phyloP scores from a whole-genome alignment of 2,329 filamentous ascomycete genomes.

The Apiospora hydei region DNA sequence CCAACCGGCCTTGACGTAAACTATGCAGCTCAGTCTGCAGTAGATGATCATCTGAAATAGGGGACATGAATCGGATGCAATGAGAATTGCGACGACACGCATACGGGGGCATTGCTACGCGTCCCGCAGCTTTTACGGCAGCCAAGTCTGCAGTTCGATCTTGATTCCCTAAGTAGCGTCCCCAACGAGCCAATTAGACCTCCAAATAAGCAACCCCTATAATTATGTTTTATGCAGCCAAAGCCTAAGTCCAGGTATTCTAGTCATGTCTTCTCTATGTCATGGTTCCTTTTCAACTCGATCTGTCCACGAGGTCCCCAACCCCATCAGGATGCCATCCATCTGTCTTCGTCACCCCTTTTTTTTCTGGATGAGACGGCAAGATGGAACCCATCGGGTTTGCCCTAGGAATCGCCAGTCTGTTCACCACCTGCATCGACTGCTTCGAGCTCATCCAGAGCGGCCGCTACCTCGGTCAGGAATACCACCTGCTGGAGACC shows the following conservation, averaged over 20 bases:
- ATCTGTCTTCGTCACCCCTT: background rate
- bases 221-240: background rate
- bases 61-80: background rate
- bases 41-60: background rate
- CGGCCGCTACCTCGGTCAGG: background rate
- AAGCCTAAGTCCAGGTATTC: background rate
- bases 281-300: background rate
- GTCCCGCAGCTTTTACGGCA: background rate
- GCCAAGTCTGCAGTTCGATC: background rate
- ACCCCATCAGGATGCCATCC: background rate
- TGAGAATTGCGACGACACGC: background rate
- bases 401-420: slow-evolving; percentile 1
- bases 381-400: background rate
- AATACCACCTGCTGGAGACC: slow-evolving; percentile 14
- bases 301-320: background rate
- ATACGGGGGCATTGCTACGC: too few relatives aligned
- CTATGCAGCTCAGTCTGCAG: background rate
- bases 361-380: background rate
- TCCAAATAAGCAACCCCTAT: background rate
- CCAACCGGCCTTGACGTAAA: background rate
- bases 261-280: background rate
- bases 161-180: background rate
- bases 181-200: background rate
- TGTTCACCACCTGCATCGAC: background rate
- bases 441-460: slow-evolving; percentile 11